Evolutionary conservation across 1,284 basidiomycete genomes (phyloP).

Genomic region (Prillingera fragicola): DNA sequence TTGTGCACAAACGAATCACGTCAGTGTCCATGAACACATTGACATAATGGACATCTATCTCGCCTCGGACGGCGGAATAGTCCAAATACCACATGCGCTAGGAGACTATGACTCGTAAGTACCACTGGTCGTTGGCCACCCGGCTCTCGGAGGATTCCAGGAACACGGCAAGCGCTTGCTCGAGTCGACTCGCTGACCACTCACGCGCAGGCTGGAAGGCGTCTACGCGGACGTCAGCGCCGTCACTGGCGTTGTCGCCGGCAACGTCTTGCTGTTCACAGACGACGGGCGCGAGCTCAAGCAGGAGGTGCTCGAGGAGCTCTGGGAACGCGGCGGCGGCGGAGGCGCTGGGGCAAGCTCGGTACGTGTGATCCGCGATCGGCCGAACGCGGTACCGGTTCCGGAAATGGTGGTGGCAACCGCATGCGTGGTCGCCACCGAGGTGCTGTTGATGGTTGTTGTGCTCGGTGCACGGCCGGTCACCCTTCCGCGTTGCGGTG

Average conservation of each 20-base stretch:
- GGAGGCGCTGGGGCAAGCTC: constrained; percentile 25
- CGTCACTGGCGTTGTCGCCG: constrained; percentile 20
- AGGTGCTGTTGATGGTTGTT: constrained; percentile 3
- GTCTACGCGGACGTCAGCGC: constrained; percentile 27
- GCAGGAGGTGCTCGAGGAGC: constrained; percentile 32
- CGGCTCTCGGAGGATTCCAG: not conserved
- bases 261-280: constrained; percentile 41
- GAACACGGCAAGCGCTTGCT: not conserved
- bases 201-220: constrained; percentile 30
- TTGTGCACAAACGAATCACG: no score
- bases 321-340: constrained; percentile 38
- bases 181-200: not conserved
- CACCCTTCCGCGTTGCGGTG: not conserved
- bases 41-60: constrained; percentile 35
- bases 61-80: constrained; percentile 38
- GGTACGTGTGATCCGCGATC: not conserved
- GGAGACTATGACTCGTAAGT: constrained; percentile 38
- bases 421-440: no score
- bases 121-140: not conserved
- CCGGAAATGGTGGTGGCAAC: no score
- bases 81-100: constrained; percentile 25
- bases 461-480: not conserved
- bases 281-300: constrained; percentile 41
- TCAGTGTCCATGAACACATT: constrained; percentile 1
- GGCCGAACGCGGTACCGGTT: constrained; percentile 2